Base-by-base conservation (phyloP, 371 early-diverging fungal genomes). In the Lichtheimia ramosa region DNA sequence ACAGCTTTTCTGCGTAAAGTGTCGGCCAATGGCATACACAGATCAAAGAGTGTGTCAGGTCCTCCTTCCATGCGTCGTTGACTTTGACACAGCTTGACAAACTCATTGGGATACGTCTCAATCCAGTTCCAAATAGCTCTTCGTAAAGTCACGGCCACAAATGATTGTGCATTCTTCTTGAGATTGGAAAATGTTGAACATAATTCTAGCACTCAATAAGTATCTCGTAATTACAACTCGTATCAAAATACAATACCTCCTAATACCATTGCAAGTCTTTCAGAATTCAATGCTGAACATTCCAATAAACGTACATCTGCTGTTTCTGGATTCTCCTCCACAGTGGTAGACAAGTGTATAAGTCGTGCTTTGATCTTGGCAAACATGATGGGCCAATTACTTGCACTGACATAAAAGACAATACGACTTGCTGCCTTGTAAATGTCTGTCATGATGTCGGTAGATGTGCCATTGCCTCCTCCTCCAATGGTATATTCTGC, bases 71-170 rank as follows among this genome's bases (percentile, higher is more conserved):
- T 66, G 3, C 89, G 81, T 48, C 75, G 80, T 34, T 80, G 80
- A 4, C 66, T 75, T n/a, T 77, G 73, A 59, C 83, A 89, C 6
- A 92, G 72, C 25, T 73, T 73, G n/a, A 83, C 79, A 69, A 90
- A 92, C 58, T 92, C 91, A 34, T 73, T 57, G 0, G 92, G 92
- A 52, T 84, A 88, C 2, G 81, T 75, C 59, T 92, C 91, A 48
- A 94, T 92, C 92, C 92, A 94, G 65, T 87, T 89, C 92, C 92
- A 94, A 59, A 94, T 91, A 3, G 89, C 84, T n/a, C 82, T 79
- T 51, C 89, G 77, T 46, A 92, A 75, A 49, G 86, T 82, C 39
- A 84, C 81, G 2, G 90, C 87, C 66, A 87, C 80, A 14, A 84
- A 68, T n/a, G 84, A 69, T 63, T 89, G 90, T 0, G 87, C 85